Evolutionary conservation across 164 flowering plant genomes (phyloP), one percentile per base, ranked within the genome.

Genomic region (Chimonanthus salicifolius): DNA sequence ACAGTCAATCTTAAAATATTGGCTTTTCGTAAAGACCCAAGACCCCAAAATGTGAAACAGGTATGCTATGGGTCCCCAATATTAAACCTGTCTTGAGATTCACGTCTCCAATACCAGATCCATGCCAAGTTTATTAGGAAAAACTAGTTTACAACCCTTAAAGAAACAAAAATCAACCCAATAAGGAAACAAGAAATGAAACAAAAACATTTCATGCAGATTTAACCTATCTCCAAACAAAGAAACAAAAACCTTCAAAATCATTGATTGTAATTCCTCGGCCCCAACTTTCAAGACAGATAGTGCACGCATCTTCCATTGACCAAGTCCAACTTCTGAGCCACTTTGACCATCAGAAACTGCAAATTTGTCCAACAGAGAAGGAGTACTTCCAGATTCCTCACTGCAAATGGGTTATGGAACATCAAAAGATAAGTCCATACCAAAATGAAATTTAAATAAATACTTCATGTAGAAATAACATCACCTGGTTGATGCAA

Each of bases 281-380:
- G 84, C 87, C 72, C 94, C 90, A 83, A 76, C 83, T 78, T 77
- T 84, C 63, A 85, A 70, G 73, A 87, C 88, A 80, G 89, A 80
- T 71, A 76, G 65, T 13, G 81, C 77, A 74, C 87, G 90, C 73
- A 85, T 81, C 78, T 91, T 88, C 89, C 84, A 79, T 72, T 78
- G 80, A 78, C 82, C 85, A n/a, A 87, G 83, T 76, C 94, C 94
- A 74, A 75, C 67, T 79, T 87, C 87, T 74, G 85, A 76, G 78
- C 79, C 68, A 78, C 69, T 83, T 71, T 74, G 71, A 74, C 70
- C 69, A 20, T 78, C 71, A 47, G 83, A 73, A 62, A 67, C 49
- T 75, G 70, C 71, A 11, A 81, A 74, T 54, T 68, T 70, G 71
- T 82, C 84, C 72, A 76, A 76, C 1, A 82, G 67, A 69, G 75